phyloP scores from a whole-genome alignment of 1,139 yeast genomes.

The Yamadazyma dushanensis region DNA sequence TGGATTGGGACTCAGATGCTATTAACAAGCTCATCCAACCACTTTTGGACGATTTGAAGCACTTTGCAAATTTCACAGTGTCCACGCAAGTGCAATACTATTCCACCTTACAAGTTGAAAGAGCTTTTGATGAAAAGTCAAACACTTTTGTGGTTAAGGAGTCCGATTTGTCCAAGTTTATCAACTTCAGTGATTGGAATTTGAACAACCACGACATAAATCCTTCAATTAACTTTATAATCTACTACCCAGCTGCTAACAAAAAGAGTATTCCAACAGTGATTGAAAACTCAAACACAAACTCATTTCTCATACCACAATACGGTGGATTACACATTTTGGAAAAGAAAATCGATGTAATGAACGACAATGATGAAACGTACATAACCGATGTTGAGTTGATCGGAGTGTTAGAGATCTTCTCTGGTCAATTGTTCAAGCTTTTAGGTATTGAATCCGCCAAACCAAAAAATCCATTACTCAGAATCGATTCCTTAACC shows the following conservation, averaged over 20 bases:
- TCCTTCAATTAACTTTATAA: conserved; percentile 69
- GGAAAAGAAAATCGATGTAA: conserved; percentile 38
- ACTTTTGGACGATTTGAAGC: conserved; percentile 33
- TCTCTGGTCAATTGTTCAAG: conserved; percentile 72
- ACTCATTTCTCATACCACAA: conserved; percentile 81
- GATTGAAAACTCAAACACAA: conserved; percentile 50
- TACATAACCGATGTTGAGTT: conserved; percentile 47
- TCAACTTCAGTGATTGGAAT: conserved; percentile 80
- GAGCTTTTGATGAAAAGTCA: conserved; percentile 24
- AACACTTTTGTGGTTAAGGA: conserved; percentile 33
- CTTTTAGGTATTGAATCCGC: conserved; percentile 60
- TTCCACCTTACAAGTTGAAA: conserved; percentile 34
- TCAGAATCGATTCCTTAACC: conserved; percentile 67
- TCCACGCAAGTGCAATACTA: conserved; percentile 81
- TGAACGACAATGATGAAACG: conserved; percentile 20
- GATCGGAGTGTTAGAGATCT: conserved; percentile 60
- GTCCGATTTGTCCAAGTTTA: conserved; percentile 62
- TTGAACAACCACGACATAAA: conserved; percentile 54
- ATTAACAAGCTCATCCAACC: conserved; percentile 28
- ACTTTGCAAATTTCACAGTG: conserved; percentile 68
- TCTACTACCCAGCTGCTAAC: conserved; percentile 57
- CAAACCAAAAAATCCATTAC: conserved; percentile 50
- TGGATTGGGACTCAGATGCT: conserved; percentile 41
- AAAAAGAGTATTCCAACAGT: conserved; percentile 42
- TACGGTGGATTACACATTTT: conserved; percentile 77